phyloP scores from a whole-genome alignment of 2,329 filamentous ascomycete species.

The Hypocrella siamensis region DNA sequence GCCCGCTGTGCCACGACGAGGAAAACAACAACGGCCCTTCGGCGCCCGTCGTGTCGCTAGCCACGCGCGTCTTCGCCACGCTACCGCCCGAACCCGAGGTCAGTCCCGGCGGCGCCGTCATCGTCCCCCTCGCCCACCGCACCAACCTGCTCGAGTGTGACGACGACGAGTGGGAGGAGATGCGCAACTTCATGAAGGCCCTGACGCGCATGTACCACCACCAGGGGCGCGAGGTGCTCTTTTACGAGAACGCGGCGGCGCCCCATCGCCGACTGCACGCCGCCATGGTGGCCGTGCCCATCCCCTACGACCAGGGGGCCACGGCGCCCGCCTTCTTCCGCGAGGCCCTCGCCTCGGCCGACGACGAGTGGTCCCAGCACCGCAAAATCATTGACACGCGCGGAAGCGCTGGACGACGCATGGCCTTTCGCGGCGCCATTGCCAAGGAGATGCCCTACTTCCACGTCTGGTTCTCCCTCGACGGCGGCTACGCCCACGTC shows the following conservation, averaged over 20 bases:
- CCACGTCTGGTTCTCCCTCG: conserved; percentile 86
- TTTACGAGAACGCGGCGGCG: conserved; percentile 90
- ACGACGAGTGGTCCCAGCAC: conserved; percentile 93
- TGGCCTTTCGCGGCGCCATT: conserved; percentile 67
- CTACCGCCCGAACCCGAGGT: conserved; percentile 82
- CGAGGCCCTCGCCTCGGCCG: conserved; percentile 76
- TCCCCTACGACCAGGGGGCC: conserved; percentile 82
- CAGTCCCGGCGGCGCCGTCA: conserved; percentile 66
- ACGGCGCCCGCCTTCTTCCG: conserved; percentile 89
- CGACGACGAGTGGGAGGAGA: conserved; percentile 98
- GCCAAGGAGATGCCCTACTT: conserved; percentile 98
- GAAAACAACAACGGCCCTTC: conserved; percentile 58
- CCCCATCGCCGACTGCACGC: conserved; percentile 71
- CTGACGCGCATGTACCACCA: conserved; percentile 89
- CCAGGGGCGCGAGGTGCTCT: conserved; percentile 80
- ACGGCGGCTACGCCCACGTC: conserved; percentile 83
- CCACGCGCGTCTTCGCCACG: conserved; percentile 74
- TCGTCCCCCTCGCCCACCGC: conserved; percentile 77
- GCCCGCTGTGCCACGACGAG: conserved; percentile 85
- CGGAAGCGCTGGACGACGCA: conserved; percentile 55
- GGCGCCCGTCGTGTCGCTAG: conserved; percentile 75
- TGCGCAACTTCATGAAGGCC: conserved; percentile 97
- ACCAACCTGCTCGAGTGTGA: conserved; percentile 92
- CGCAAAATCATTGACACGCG: conserved; percentile 86
- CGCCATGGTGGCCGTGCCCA: conserved; percentile 69